Percentiles rank a stretch among this genome's conserved stretches.
These are phyloP conservation scores for Thalia dealbata DNA, from an alignment of 176 grass and related monocot species.

Conservation along the genomic window DNA sequence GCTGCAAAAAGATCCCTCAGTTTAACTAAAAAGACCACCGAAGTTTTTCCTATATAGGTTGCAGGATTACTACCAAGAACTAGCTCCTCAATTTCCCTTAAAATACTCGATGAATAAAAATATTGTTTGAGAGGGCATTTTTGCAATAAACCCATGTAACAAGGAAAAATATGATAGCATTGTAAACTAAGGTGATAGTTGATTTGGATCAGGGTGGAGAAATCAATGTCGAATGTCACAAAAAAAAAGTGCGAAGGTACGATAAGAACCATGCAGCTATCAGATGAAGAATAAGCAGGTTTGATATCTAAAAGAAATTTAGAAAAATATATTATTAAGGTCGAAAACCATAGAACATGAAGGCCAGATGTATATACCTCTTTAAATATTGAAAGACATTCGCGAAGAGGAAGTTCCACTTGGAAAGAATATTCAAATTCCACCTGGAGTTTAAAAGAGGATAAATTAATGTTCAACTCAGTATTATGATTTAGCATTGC, in stretches of 20 bases:
- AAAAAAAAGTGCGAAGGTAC: not conserved
- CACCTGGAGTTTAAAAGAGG: conserved; percentile 34
- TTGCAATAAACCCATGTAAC: no score
- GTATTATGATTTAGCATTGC: not conserved
- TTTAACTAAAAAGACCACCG: not conserved
- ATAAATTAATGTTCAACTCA: conserved; percentile 1
- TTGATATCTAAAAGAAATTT: not conserved
- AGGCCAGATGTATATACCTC: conserved; percentile 26
- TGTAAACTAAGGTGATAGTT: no score
- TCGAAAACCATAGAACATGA: not conserved
- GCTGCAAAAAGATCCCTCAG: conserved; percentile 15
- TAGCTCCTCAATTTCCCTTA: no score
- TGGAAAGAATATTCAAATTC: conserved; percentile 32
- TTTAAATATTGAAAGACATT: conserved; percentile 70
- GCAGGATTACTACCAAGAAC: not conserved
- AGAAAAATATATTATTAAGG: not conserved
- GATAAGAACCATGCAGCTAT: no score
- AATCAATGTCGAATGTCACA: not conserved
- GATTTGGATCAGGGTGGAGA: no score
- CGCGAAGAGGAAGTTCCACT: conserved; percentile 43
- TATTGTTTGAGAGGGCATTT: no score
- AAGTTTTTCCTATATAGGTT: not conserved
- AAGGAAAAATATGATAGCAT: no score
- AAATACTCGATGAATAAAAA: no score
- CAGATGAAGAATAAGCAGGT: not conserved